Evolutionary conservation across 2,329 filamentous ascomycete genomes (phyloP).

Genomic region (Fusarium phyllophilum): DNA sequence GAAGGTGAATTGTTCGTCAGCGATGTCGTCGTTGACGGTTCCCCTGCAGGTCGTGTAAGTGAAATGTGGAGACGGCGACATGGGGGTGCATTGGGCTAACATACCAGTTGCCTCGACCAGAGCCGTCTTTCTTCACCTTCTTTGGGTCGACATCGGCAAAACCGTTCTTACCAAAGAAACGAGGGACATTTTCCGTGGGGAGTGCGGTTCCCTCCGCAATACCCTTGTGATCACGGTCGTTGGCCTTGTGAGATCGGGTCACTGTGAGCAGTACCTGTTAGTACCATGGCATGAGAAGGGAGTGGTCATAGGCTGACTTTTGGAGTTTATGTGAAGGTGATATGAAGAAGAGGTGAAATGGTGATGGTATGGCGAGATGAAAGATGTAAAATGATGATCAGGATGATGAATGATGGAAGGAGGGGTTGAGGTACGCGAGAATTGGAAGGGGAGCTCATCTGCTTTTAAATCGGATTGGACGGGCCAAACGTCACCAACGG

Average conservation of each 20-base stretch:
- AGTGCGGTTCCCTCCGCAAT: conserved; percentile 78
- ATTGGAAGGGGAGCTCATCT: conserved; percentile 25
- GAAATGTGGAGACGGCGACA: neutral
- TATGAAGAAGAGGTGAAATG: neutral
- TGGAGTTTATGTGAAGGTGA: conserved; percentile 7
- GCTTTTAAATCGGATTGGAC: conserved; percentile 40
- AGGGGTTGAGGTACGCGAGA: conserved; percentile 23
- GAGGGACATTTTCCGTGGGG: conserved; percentile 80
- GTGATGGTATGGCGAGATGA: conserved; percentile 5
- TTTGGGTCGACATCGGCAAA: conserved; percentile 84
- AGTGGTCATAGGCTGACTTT: conserved; percentile 31
- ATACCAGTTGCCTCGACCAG: conserved; percentile 94
- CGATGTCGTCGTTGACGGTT: conserved; percentile 80
- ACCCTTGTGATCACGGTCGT: conserved; percentile 89
- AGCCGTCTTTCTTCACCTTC: conserved; percentile 97
- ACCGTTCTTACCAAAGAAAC: conserved; percentile 92
- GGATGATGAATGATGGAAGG: conserved; percentile 33
- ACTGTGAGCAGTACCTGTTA: conserved; percentile 63
- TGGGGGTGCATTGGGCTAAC: conserved; percentile 44
- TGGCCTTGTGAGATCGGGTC: conserved; percentile 97
- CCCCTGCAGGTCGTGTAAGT: conserved; percentile 69
- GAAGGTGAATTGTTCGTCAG: conserved; percentile 85
- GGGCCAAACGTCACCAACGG: conserved; percentile 39
- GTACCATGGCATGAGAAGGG: neutral
- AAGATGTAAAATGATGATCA: conserved; percentile 11